A percentile compares a stretch with the other conserved stretches of the same genome.
Evolutionary conservation across 345 rosid genomes (phyloP).

Genomic region (Aegle marmelos): DNA sequence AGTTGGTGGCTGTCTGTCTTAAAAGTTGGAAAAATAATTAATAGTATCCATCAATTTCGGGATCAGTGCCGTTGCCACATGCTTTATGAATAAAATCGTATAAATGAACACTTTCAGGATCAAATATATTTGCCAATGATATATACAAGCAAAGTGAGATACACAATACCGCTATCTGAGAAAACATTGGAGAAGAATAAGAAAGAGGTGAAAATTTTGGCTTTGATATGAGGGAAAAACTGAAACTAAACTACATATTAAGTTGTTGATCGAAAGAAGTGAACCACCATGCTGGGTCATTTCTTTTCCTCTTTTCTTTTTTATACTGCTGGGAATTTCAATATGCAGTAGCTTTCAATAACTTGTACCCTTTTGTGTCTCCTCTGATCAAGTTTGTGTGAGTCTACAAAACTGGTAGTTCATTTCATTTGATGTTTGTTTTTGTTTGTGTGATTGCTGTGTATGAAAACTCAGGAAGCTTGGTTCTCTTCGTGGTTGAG

Average conservation of each 20-base stretch:
- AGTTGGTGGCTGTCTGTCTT: too few relatives aligned
- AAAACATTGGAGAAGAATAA: neutral
- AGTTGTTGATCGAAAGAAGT: neutral
- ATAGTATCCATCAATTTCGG: too few relatives aligned
- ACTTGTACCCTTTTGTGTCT: neutral
- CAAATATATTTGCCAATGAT: neutral
- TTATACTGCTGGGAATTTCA: neutral
- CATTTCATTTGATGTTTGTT: neutral
- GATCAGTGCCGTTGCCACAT: too few relatives aligned
- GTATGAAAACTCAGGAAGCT: neutral
- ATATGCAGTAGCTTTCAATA: neutral
- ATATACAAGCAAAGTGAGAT: constrained; percentile 4
- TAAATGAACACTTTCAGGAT: neutral
- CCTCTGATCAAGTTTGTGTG: neutral
- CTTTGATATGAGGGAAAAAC: neutral
- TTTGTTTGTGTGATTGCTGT: neutral
- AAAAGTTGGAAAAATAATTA: too few relatives aligned
- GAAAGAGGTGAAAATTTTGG: neutral
- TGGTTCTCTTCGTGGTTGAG: neutral
- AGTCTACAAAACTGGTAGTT: neutral
- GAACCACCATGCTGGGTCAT: neutral
- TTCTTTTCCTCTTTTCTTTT: neutral
- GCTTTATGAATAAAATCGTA: too few relatives aligned
- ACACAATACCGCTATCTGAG: neutral
- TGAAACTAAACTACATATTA: neutral